These are phyloP conservation scores for Cryptococcus sp. DNA, from an alignment of 1,284 basidiomycete species.

Conservation along the genomic window DNA sequence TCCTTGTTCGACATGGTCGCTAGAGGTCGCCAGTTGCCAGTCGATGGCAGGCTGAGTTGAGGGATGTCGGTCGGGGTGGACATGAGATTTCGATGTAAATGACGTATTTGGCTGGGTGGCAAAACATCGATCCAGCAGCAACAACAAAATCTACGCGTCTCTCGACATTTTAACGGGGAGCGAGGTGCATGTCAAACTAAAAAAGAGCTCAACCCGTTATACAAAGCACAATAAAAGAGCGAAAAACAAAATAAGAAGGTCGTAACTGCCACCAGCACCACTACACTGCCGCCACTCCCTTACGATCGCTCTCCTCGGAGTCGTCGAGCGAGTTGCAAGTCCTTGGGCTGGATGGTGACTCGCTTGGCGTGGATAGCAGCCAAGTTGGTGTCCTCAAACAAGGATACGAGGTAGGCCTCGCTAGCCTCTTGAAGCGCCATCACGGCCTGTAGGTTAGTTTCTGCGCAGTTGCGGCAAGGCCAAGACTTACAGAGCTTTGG, in stretches of 20 bases:
- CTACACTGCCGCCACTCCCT: not conserved
- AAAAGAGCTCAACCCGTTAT: not conserved
- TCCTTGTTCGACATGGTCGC: slow-evolving; percentile 6
- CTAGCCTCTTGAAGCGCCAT: slow-evolving; percentile 67
- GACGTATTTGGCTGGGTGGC: not conserved
- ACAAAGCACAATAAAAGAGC: not conserved
- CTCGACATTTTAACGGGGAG: not conserved
- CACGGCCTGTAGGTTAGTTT: slow-evolving; percentile 49
- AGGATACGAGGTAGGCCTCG: slow-evolving; percentile 55
- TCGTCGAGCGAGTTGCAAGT: slow-evolving; percentile 59
- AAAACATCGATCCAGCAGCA: too few relatives aligned
- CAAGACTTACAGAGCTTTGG: too few relatives aligned
- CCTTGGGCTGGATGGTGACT: slow-evolving; percentile 61
- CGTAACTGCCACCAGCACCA: not conserved
- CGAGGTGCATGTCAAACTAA: not conserved
- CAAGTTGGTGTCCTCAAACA: slow-evolving; percentile 36
- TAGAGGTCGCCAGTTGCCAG: too few relatives aligned
- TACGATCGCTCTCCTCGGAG: slow-evolving; percentile 54
- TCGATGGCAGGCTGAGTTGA: not conserved
- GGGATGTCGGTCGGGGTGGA: not conserved
- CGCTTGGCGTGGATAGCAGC: slow-evolving; percentile 53
- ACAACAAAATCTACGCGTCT: too few relatives aligned
- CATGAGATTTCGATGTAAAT: not conserved
- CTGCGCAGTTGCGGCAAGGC: too few relatives aligned
- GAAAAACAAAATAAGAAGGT: slow-evolving; percentile 5